Base-by-base conservation (phyloP, 768 basidiomycete species). In the Trametes cubensis region DNA sequence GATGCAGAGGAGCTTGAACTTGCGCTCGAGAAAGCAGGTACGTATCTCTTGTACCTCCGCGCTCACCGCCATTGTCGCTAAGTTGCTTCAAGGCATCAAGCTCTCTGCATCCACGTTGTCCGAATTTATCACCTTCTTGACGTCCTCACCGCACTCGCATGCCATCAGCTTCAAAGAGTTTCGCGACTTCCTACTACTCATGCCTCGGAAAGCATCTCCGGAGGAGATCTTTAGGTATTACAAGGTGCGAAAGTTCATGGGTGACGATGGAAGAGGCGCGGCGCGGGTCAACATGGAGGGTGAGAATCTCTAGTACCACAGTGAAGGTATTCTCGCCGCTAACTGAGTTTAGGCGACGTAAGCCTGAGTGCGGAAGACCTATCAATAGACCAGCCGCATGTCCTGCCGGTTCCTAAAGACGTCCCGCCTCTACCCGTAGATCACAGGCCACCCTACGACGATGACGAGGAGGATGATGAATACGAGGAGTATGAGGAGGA, bases 261-360 rank as follows among this genome's bases (percentile, higher is more conserved):
- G 85, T 26, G 84, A 87, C 69, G 93, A 93, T 70, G 90, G 87
- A 38, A 81, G 88, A 64, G 90, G 91, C 54, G 80, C 89, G 42
- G 88, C 87, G 39, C 83, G 92, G 68, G 85, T 94, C 44, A 93
- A 87, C 46, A 94, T 93, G 89, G 92, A 95, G 84, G 95, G 95
- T 88, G 68, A 61, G 78, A 25, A 11, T 20, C 2, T n/a, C 20
- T n/a, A 26, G 18, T 18, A 23, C 14, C 18, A 14, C 21, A 25
- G 10, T 14, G 34, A n/a, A n/a, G 18, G 23, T 47, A 14, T 61
- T 46, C 53, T 54, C 42, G 53, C 55, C 55, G 49, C 51, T 58
- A 47, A 58, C 61, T 52, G 39, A 20, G 14, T 14, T 42, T 70
- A 94, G 92, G 90, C 69, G 89, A 93, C 73, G 89, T 88, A 65